phyloP scores from a whole-genome alignment of 1,139 yeast genomes.

The Taphrina pruni region DNA sequence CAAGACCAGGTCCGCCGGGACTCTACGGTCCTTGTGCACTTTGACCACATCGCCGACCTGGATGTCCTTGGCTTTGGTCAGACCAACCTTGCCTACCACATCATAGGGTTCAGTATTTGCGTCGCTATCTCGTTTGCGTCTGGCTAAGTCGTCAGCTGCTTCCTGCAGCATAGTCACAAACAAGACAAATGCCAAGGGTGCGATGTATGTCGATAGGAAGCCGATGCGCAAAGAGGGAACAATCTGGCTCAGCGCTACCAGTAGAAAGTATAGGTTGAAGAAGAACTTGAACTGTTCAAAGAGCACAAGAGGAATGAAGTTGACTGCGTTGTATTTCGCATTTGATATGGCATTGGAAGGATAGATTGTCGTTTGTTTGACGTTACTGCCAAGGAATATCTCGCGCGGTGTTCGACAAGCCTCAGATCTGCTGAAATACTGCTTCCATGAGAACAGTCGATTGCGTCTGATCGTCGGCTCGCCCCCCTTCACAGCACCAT shows the following conservation, averaged over 20 bases:
- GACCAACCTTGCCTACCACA: slow-evolving; percentile 58
- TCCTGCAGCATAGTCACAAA: slow-evolving; percentile 94
- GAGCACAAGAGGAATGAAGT: slow-evolving; percentile 85
- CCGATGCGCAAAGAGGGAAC: slow-evolving; percentile 93
- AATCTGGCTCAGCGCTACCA: slow-evolving; percentile 92
- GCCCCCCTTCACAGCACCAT: background rate
- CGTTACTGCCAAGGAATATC: slow-evolving; percentile 5
- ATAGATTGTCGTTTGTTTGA: slow-evolving; percentile 49
- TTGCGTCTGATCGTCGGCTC: background rate
- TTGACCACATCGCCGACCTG: slow-evolving; percentile 87
- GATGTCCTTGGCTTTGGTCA: slow-evolving; percentile 68
- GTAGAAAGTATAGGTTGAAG: slow-evolving; percentile 85
- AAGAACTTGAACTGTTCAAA: slow-evolving; percentile 97
- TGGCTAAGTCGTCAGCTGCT: slow-evolving; percentile 88
- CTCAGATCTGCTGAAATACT: background rate
- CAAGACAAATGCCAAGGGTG: slow-evolving; percentile 90
- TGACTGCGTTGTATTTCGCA: slow-evolving; percentile 88
- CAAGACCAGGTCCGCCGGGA: slow-evolving; percentile 91
- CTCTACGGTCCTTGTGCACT: slow-evolving; percentile 77
- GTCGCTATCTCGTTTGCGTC: slow-evolving; percentile 87
- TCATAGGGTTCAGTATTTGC: slow-evolving; percentile 84
- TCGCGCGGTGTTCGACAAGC: background rate
- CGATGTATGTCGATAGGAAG: slow-evolving; percentile 87
- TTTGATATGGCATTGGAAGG: slow-evolving; percentile 87
- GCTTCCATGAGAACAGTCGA: background rate